Conservation (phyloP, 371 early-diverging fungal genomes). For the Apophysomyces elegans region DNA sequence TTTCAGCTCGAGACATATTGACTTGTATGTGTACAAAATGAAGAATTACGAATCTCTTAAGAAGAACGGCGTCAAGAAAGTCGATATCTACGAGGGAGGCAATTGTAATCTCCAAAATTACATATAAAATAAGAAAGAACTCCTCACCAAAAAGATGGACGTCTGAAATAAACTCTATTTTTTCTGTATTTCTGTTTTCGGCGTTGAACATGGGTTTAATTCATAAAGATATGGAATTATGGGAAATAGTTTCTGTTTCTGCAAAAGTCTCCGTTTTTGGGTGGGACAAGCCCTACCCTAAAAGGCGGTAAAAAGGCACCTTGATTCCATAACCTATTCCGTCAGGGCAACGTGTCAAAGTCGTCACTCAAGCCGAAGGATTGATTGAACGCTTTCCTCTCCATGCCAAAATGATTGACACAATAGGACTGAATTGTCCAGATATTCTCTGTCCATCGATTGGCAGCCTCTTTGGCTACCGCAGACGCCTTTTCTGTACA, state of each 20-base stretch:
- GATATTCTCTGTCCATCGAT: constrained; percentile 95
- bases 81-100: constrained; percentile 39
- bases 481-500: constrained; percentile 60
- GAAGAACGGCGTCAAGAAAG: constrained; percentile 24
- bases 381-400: constrained; percentile 69
- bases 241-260: constrained; percentile 3
- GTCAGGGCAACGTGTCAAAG: constrained; percentile 70
- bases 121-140: constrained; percentile 18
- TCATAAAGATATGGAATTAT: constrained; percentile 15
- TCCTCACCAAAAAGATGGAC: too few species aligned
- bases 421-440: constrained; percentile 88
- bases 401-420: constrained; percentile 76
- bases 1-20: constrained; percentile 34
- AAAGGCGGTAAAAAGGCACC: not conserved
- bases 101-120: constrained; percentile 35
- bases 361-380: constrained; percentile 83
- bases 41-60: constrained; percentile 31
- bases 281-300: not conserved
- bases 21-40: constrained; percentile 31
- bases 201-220: not conserved
- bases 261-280: not conserved
- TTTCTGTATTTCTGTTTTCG: too few species aligned
- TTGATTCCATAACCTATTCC: not conserved
- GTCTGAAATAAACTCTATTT: too few species aligned
- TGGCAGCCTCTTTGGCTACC: constrained; percentile 76